Base-by-base conservation (phyloP, 2,329 filamentous ascomycete species). In the Aotearoamyces nothofagi region DNA sequence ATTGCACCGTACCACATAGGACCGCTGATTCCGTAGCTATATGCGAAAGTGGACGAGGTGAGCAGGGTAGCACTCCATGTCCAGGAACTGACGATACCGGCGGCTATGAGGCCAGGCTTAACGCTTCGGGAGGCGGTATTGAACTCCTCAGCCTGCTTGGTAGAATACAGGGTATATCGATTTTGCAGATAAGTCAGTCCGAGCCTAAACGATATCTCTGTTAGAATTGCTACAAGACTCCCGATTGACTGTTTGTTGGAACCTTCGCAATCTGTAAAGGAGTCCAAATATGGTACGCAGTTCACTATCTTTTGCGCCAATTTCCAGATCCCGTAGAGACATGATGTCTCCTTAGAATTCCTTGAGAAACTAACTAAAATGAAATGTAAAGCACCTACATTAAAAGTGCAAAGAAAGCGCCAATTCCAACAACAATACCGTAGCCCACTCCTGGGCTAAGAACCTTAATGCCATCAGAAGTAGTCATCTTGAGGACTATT, bases 381-480 rank as follows among this genome's bases (percentile, higher is more conserved):
- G n/a, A n/a, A n/a, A 28, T 17, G n/a, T n/a, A n/a, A n/a, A n/a
- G n/a, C n/a, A n/a, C 36, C 22, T 25, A 46, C 56, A 60, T 60
- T 25, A 57, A 39, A 5, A 54, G 26, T 2, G 56, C 52, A 33
- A 60, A 60, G 34, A 58, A 45, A 14, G 45, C 55, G 3, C 60
- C 60, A 27, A 63, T 60, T 13, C 61, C 61, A n/a, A 61, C 54
- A 9, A 65, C 55, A 33, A 54, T 56, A 36, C 59, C 60, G 47
- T 64, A 64, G 22, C 61, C 61, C 5, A 55, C 56, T 8, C 56
- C 57, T 2, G 51, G 46, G 22, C 16, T 16, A 4, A 38, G 25
- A 43, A 44, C 41, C 25, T 40, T 32, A 5, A 50, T 39, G 5
- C 30, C 27, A 28, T 35, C 30, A 9, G 22, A 27, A 9, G n/a